Conservation (phyloP, 495 filamentous ascomycete species). For the Podospora anserina region DNA sequence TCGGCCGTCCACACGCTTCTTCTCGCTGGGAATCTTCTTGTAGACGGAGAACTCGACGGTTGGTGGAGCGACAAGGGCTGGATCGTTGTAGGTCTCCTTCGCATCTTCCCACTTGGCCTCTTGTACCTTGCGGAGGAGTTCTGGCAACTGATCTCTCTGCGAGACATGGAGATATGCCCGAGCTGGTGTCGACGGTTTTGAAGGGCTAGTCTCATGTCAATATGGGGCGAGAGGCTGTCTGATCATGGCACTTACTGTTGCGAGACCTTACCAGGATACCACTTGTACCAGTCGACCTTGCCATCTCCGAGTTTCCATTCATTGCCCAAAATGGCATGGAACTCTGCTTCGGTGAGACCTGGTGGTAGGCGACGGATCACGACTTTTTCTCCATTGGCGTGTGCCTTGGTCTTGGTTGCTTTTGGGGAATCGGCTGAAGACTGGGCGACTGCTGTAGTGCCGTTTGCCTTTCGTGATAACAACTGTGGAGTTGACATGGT, state of each 20-base stretch:
- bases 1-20: constrained; percentile 72
- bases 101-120: constrained; percentile 67
- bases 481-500: constrained; percentile 29
- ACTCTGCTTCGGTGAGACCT: constrained; percentile 76
- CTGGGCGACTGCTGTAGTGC: constrained; percentile 20
- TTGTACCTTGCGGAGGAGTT: constrained; percentile 65
- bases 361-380: constrained; percentile 83
- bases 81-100: constrained; percentile 62
- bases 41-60: constrained; percentile 78
- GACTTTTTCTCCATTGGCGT: constrained; percentile 71
- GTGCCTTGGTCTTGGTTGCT: constrained; percentile 51
- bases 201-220: constrained; percentile 51
- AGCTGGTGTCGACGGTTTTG: constrained; percentile 71
- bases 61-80: constrained; percentile 68
- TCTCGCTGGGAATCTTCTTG: constrained; percentile 66
- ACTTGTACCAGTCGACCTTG: constrained; percentile 79
- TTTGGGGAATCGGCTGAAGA: constrained; percentile 51
- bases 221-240: background rate
- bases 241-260: constrained; percentile 62
- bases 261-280: constrained; percentile 78
- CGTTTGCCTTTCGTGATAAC: constrained; percentile 35
- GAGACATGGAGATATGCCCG: constrained; percentile 76
- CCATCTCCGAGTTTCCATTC: constrained; percentile 77
- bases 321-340: constrained; percentile 67
- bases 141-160: constrained; percentile 54